Percentiles rank a stretch among this genome's conserved stretches.
phyloP scores from a whole-genome alignment of 352 stramenopile species.

The Elongisporangium undulatum region DNA sequence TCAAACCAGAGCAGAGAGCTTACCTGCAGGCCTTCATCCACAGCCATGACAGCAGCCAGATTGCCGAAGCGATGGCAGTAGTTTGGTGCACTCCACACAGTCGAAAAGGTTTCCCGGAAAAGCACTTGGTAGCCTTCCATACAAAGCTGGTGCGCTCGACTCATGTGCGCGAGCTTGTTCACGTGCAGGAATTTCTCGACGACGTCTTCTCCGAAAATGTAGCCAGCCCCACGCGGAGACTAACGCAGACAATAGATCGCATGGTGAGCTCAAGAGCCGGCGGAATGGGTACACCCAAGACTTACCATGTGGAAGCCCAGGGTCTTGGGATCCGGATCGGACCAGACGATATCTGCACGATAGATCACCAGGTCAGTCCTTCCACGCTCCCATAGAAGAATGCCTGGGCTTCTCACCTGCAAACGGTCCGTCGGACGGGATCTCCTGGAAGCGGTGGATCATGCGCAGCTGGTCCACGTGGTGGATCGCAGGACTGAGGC shows the following conservation, averaged over 20 bases:
- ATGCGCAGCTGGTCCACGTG: conserved; percentile 92
- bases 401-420: conserved; percentile 11
- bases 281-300: background rate
- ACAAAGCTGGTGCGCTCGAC: conserved; percentile 77
- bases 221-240: conserved; percentile 76
- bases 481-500: conserved; percentile 62
- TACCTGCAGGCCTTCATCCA: conserved; percentile 61
- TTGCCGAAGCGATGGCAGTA: conserved; percentile 87
- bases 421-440: conserved; percentile 70
- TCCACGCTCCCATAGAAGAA: background rate
- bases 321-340: conserved; percentile 73
- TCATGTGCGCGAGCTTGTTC: conserved; percentile 81
- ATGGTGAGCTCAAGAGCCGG: background rate
- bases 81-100: conserved; percentile 84
- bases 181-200: conserved; percentile 79
- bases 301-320: conserved; percentile 81
- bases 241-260: conserved; percentile 56
- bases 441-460: conserved; percentile 80
- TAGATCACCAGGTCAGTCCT: background rate
- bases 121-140: conserved; percentile 84
- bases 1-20: background rate
- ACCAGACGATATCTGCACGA: conserved; percentile 71
- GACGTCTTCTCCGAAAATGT: conserved; percentile 86
- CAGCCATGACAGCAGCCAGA: conserved; percentile 62
- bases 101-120: conserved; percentile 74